Conservation (phyloP, 2,329 filamentous ascomycete species). For the Aspergillus viridinutans region DNA sequence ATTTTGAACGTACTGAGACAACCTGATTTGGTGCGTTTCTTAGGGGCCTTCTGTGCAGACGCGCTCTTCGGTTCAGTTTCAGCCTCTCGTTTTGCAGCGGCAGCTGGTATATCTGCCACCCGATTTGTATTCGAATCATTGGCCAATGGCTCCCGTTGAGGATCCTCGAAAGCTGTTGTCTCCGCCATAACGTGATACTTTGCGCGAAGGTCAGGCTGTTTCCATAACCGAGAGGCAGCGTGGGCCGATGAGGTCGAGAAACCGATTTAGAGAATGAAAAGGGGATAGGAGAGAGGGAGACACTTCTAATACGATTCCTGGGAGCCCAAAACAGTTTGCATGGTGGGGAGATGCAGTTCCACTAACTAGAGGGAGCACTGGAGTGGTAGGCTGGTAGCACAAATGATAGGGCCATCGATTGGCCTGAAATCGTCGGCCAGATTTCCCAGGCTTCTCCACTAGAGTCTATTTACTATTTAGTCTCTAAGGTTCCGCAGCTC, state of each 20-base stretch:
- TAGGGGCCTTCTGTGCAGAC: slow-evolving; percentile 32
- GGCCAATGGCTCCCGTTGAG: neutral
- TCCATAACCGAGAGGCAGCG: neutral
- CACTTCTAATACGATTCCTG: neutral
- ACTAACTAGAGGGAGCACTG: neutral
- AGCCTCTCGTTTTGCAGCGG: neutral
- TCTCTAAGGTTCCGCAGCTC: neutral
- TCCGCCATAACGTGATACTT: neutral
- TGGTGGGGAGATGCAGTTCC: neutral
- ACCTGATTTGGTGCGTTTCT: slow-evolving; percentile 83
- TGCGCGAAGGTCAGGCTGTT: neutral
- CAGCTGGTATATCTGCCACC: slow-evolving; percentile 2
- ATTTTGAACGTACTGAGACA: slow-evolving; percentile 66
- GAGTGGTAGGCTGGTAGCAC: neutral
- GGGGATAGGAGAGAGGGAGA: neutral
- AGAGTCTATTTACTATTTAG: neutral
- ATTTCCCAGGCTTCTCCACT: neutral
- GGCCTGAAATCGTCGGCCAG: neutral
- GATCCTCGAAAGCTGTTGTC: neutral
- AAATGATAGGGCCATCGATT: neutral
- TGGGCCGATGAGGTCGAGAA: neutral
- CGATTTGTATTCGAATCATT: slow-evolving; percentile 2
- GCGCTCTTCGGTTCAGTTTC: slow-evolving; percentile 17
- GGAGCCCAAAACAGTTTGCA: neutral
- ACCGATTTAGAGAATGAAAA: neutral